Evolutionary conservation across 2,329 filamentous ascomycete genomes (phyloP), one percentile per base, ranked within the genome.

Genomic region (Arthrobotrys sinensis): DNA sequence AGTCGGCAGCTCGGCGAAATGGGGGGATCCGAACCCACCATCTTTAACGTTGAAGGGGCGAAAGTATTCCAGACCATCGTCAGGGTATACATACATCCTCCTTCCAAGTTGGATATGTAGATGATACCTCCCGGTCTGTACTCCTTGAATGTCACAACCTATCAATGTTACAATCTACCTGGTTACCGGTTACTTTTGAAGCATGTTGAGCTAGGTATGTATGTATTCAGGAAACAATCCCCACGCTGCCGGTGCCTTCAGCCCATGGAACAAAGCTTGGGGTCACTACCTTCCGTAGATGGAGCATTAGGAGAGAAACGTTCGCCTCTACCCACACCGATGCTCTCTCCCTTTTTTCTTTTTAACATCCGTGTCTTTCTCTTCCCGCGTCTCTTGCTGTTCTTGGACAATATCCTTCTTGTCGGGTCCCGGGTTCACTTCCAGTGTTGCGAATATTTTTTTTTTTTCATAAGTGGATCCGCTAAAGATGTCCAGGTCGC

Each of bases 381-480:
- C 45, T 70, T 76, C 75, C 40, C 63, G 52, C 52, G 67, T 69
- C 46, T 76, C 19, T 55, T 24, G 53, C 68, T 80, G 79, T 79
- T 69, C 46, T 76, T 66, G 40, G 57, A 60, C 46, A 28, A 70
- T 60, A 69, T 65, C 64, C 64, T 69, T 55, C 70, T 73, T 50
- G 45, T 66, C 79, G 80, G 80, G 76, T 80, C 68, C 79, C 66
- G 80, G 76, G 79, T 75, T 75, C 66, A 63, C 76, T 80, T 78
- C 72, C 71, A 77, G 80, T 70, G 79, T 71, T 76, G 72, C 64
- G 68, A 72, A 71, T 76, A 28, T 80, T 63, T 73, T 75, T 80
- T 81, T 76, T 78, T 79, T 80, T 79, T 80, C 14, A 34, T 32
- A 45, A 50, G 67, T 80, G 76, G 77, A 72, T 73, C 79, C 72